Conservation (phyloP, 345 rosid species). For the Bruguiera sexangula region DNA sequence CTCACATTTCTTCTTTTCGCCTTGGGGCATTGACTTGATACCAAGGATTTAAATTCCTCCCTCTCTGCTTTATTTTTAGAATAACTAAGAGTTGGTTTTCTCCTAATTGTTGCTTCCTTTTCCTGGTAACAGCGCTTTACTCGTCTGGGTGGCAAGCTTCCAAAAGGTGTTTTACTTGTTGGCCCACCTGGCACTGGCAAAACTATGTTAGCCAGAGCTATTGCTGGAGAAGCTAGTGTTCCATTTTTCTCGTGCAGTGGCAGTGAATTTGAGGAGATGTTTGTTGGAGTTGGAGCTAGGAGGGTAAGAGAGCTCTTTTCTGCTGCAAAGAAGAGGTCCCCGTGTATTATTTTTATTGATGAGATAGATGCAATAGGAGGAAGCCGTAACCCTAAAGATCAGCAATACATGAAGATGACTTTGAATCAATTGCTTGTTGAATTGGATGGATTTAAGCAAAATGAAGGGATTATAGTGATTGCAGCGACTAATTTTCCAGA, state of each 20-base stretch:
- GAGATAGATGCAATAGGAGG: slow-evolving; percentile 99
- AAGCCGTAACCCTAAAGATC: slow-evolving; percentile 88
- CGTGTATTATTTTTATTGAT: slow-evolving; percentile 95
- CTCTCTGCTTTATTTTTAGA: neutral
- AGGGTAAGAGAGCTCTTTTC: slow-evolving; percentile 96
- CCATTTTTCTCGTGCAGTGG: slow-evolving; percentile 99
- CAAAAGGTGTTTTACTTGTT: slow-evolving; percentile 92
- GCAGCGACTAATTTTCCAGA: slow-evolving; percentile 96
- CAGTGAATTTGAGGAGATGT: slow-evolving; percentile 99
- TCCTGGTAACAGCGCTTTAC: slow-evolving; percentile 76
- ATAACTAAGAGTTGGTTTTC: neutral
- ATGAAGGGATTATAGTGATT: slow-evolving; percentile 92
- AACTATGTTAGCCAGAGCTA: slow-evolving; percentile 97
- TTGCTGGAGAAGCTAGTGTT: slow-evolving; percentile 98
- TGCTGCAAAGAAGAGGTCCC: slow-evolving; percentile 98
- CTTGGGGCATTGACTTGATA: too few species aligned
- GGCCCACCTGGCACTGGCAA: slow-evolving; percentile 99
- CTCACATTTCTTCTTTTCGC: too few species aligned
- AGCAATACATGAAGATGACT: slow-evolving; percentile 97
- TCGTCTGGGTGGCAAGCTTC: slow-evolving; percentile 95
- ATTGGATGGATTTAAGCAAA: slow-evolving; percentile 96
- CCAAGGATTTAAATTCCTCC: too few species aligned
- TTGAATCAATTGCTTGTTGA: slow-evolving; percentile 92
- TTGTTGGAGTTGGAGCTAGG: slow-evolving; percentile 98
- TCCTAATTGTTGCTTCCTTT: slow-evolving; percentile 4